Evolutionary conservation across 208 protist species (phyloP).

Genomic region (Wallacemonas sp.): DNA sequence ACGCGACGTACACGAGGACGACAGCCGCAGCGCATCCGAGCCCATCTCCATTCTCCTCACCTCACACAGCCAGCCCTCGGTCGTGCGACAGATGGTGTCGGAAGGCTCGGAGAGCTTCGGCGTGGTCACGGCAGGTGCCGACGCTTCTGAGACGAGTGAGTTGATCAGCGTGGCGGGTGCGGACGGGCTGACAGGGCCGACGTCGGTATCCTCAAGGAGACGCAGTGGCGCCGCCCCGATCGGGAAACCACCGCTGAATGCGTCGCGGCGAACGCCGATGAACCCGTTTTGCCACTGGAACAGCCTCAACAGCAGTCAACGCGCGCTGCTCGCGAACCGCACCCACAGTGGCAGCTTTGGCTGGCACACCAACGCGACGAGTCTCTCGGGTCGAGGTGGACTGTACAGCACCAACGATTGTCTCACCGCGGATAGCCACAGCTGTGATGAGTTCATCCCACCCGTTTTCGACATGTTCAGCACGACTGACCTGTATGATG

Average conservation of each 20-base stretch:
- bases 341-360: neutral
- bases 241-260: slow-evolving; percentile 9
- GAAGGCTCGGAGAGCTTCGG: too few relatives aligned
- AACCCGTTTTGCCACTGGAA: neutral
- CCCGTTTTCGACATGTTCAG: neutral
- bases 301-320: neutral
- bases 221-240: neutral
- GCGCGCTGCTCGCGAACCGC: too few relatives aligned
- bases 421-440: too few relatives aligned
- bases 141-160: too few relatives aligned
- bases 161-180: too few relatives aligned
- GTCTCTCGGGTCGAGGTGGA: neutral
- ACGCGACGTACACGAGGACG: neutral
- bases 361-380: neutral
- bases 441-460: too few relatives aligned
- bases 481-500: neutral
- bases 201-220: too few relatives aligned
- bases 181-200: too few relatives aligned
- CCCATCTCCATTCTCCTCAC: neutral
- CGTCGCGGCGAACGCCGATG: neutral
- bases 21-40: neutral
- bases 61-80: neutral
- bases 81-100: too few relatives aligned
- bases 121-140: too few relatives aligned
- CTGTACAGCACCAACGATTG: too few relatives aligned